Percentiles rank a stretch among this genome's conserved stretches.
Evolutionary conservation across 805 yeast genomes (phyloP).

Genomic region (Ogataea thermomethanolica): DNA sequence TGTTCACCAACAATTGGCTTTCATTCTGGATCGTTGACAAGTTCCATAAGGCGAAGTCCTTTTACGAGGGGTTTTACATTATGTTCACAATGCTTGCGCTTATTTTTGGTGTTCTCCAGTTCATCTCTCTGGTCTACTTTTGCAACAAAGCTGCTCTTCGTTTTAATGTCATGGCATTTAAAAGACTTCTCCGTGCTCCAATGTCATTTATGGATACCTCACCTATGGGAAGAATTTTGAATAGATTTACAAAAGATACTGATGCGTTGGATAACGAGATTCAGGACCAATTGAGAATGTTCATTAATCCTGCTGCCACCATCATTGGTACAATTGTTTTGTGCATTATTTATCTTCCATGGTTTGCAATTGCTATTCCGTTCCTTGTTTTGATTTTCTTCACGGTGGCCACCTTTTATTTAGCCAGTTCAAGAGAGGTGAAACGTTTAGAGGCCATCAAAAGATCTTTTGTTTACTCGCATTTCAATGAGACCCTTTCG

Average conservation of each 20-base stretch:
- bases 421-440: slow-evolving; percentile 70
- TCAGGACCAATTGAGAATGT: slow-evolving; percentile 64
- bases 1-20: slow-evolving; percentile 72
- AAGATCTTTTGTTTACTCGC: slow-evolving; percentile 66
- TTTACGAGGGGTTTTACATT: slow-evolving; percentile 72
- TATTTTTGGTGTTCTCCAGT: slow-evolving; percentile 43
- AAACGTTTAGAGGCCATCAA: slow-evolving; percentile 72
- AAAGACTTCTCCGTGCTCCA: slow-evolving; percentile 66
- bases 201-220: slow-evolving; percentile 82
- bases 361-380: slow-evolving; percentile 64
- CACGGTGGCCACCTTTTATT: slow-evolving; percentile 52
- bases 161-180: slow-evolving; percentile 60
- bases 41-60: slow-evolving; percentile 46
- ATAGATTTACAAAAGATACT: slow-evolving; percentile 83
- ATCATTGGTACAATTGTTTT: slow-evolving; percentile 33
- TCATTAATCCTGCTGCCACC: slow-evolving; percentile 46
- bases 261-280: slow-evolving; percentile 80
- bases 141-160: slow-evolving; percentile 51
- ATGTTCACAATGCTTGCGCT: slow-evolving; percentile 50
- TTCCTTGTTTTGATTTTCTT: slow-evolving; percentile 45
- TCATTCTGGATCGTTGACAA: slow-evolving; percentile 70
- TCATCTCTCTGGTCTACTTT: slow-evolving; percentile 45
- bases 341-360: slow-evolving; percentile 50
- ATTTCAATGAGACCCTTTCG: slow-evolving; percentile 63
- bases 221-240: slow-evolving; percentile 82